Evolutionary conservation across 805 yeast genomes (phyloP).

Genomic region (Yarrowia deformans): DNA sequence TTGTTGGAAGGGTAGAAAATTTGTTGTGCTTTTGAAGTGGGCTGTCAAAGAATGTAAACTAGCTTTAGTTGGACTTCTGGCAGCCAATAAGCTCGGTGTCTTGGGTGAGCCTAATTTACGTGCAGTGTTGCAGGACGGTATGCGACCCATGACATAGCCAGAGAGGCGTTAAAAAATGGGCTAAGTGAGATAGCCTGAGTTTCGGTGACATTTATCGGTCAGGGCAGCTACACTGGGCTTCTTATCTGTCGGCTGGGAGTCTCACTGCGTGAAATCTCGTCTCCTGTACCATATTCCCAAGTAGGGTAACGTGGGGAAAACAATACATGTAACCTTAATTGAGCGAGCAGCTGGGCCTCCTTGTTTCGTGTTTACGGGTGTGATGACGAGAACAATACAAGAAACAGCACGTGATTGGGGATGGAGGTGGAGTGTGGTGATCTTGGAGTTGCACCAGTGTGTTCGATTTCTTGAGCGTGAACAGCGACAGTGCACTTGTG

Average conservation of each 20-base stretch:
- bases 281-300: background rate
- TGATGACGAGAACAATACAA: too few species aligned
- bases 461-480: too few species aligned
- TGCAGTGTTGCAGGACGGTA: background rate
- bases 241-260: too few species aligned
- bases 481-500: too few species aligned
- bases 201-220: background rate
- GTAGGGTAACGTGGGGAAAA: background rate
- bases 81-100: slow-evolving; percentile 14
- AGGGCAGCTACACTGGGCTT: too few species aligned
- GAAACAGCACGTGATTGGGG: too few species aligned
- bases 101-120: too few species aligned
- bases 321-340: background rate
- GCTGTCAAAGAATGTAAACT: slow-evolving; percentile 25
- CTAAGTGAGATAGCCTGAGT: too few species aligned
- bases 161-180: background rate
- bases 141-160: background rate
- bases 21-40: slow-evolving; percentile 22
- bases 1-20: slow-evolving; percentile 20
- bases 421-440: too few species aligned
- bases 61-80: slow-evolving; percentile 17
- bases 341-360: too few species aligned
- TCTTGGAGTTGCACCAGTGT: too few species aligned
- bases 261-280: background rate
- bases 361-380: too few species aligned